Base-by-base conservation (phyloP, 2,329 filamentous ascomycete genomes). In the Harringtonia lauricola region DNA sequence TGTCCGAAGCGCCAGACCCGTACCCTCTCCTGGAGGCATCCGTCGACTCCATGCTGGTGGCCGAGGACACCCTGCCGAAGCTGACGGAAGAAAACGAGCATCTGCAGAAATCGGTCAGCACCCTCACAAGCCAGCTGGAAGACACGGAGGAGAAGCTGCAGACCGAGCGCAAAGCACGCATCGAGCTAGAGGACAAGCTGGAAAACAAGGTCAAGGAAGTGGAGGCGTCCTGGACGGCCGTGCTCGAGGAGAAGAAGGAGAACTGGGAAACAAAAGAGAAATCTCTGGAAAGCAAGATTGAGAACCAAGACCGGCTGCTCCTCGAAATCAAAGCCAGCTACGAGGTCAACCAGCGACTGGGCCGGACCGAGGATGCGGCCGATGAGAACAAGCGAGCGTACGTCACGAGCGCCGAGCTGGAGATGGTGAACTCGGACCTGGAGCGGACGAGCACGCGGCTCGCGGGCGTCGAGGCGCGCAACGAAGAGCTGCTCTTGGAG, bases 271-370 rank as follows among this genome's bases (percentile, higher is more conserved):
- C 90, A 9, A 95, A 94, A 59, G 92, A 98, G 66, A 60, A 85
- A 65, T 80, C 77, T 24, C 64, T 95, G 47, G 88, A 95, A 57
- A 90, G 96, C 54, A 96, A 95, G 64, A 72, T 94, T 3, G 90
- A 95, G 61, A 94, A 83, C 54, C 90, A 98, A 59, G 92, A 98
- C 39, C 80, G 88, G 8, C 65, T 98, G 33, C 65, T 98, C 53
- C 95, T 85, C 57, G 94, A 98, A 61, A 79, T 96, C 58, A 96
- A 95, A 64, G 92, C 92, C 22, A 95, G 81, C 65, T 95, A 95
- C 58, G 92, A 98, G 63, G 92, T 98, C 43, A 92, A 86, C 37
- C 89, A 96, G 60, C 77, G 92, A 41, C 70, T 98, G 41, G 89
- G 82, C 41, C 82, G 81, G 52, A 78, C 79, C 14, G 82, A 83